These are phyloP conservation scores for Boletus sp. DNA, from an alignment of 768 basidiomycete genomes.

Conservation along the genomic window DNA sequence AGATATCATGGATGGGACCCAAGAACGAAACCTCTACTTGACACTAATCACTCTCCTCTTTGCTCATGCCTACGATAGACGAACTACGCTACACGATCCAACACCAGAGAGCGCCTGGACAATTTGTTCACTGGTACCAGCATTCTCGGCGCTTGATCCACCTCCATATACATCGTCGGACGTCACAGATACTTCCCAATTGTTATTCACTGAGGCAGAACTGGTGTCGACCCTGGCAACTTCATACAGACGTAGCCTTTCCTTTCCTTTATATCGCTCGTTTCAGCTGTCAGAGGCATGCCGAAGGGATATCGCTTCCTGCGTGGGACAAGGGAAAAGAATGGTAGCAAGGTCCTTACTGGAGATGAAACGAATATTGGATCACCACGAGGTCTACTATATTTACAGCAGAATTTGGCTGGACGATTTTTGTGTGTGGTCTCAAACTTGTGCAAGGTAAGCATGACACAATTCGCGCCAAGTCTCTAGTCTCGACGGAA, in stretches of 20 bases:
- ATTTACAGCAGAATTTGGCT: slow-evolving; percentile 88
- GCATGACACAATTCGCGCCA: slow-evolving; percentile 17
- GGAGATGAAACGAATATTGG: slow-evolving; percentile 69
- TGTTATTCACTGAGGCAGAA: slow-evolving; percentile 42
- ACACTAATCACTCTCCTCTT: slow-evolving; percentile 72
- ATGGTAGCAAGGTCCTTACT: slow-evolving; percentile 63
- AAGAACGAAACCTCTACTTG: slow-evolving; percentile 65
- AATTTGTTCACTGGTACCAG: slow-evolving; percentile 65
- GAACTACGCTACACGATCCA: slow-evolving; percentile 76
- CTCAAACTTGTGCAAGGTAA: slow-evolving; percentile 67
- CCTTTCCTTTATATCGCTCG: slow-evolving; percentile 79
- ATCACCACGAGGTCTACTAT: slow-evolving; percentile 84
- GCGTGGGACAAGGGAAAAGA: slow-evolving; percentile 62
- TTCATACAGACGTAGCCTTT: slow-evolving; percentile 72
- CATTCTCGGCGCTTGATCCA: slow-evolving; percentile 81
- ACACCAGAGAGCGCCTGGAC: slow-evolving; percentile 91
- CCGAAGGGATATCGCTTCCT: slow-evolving; percentile 55
- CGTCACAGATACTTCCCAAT: slow-evolving; percentile 1
- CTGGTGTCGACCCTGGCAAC: slow-evolving; percentile 51
- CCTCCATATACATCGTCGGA: slow-evolving; percentile 43
- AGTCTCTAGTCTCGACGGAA: not conserved
- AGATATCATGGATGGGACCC: slow-evolving; percentile 61
- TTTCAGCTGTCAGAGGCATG: slow-evolving; percentile 73
- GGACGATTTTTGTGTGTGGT: slow-evolving; percentile 84
- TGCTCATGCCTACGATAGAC: slow-evolving; percentile 77